phyloP scores from a whole-genome alignment of 1,284 basidiomycete species.

The Veloporphyrellus conicus region DNA sequence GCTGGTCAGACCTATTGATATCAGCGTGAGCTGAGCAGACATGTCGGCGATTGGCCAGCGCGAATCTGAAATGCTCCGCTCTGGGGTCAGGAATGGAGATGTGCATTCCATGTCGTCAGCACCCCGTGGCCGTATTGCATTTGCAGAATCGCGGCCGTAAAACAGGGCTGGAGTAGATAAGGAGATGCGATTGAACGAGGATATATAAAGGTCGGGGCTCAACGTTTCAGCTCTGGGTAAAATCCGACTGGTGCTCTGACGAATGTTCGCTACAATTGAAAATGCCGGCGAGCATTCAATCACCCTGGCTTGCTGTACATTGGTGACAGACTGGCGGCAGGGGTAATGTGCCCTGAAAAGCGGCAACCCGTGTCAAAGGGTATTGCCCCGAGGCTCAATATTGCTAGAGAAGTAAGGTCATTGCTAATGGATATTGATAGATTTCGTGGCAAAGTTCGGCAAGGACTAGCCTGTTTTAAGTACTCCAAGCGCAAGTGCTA shows the following conservation, averaged over 20 bases:
- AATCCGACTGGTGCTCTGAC: not conserved
- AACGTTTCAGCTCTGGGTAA: conserved; percentile 2
- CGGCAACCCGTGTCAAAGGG: not conserved
- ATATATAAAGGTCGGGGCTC: no score
- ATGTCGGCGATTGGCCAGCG: not conserved
- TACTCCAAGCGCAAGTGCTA: not conserved
- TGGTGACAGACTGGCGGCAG: not conserved
- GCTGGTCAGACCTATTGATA: not conserved
- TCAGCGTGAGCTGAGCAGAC: not conserved
- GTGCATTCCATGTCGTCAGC: not conserved
- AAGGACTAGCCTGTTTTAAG: conserved; percentile 2
- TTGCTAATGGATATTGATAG: not conserved
- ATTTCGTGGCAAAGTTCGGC: not conserved
- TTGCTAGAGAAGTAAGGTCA: no score
- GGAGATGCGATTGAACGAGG: not conserved
- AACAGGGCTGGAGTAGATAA: conserved; percentile 1
- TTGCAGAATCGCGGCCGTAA: not conserved
- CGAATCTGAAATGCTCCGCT: conserved; percentile 2
- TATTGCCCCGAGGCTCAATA: not conserved
- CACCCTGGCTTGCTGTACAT: not conserved
- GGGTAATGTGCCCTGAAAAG: not conserved
- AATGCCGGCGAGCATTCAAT: not conserved
- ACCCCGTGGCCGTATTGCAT: not conserved
- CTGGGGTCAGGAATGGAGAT: conserved; percentile 3
- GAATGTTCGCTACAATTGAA: not conserved